A percentile compares a stretch with the other conserved stretches of the same genome.
These are phyloP conservation scores for Fraxinus cuspidata DNA, from an alignment of 257 asterid genomes.

Conservation along the genomic window DNA sequence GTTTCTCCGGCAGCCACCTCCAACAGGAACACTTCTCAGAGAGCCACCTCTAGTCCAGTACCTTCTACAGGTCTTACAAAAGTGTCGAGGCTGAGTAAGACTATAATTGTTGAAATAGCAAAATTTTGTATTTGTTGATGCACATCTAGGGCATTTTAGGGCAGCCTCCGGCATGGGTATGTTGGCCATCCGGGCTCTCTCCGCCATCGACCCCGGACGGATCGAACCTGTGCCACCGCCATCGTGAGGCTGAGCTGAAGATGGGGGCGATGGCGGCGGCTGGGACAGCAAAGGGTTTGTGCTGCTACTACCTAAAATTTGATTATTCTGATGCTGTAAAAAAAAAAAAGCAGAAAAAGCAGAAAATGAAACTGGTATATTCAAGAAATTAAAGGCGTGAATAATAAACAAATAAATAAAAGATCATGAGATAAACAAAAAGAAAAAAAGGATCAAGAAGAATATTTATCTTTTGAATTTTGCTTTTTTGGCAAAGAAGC, in stretches of 20 bases:
- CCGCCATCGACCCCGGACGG: constrained; percentile 85
- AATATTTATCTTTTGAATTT: constrained; percentile 57
- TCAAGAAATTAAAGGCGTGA: constrained; percentile 29
- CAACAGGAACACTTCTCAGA: constrained; percentile 75
- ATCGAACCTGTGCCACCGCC: constrained; percentile 44
- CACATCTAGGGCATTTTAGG: constrained; percentile 87
- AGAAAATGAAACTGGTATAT: constrained; percentile 37
- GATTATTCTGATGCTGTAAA: constrained; percentile 45
- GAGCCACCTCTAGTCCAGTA: constrained; percentile 95
- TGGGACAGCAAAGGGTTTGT: constrained; percentile 23
- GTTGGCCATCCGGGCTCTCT: constrained; percentile 83
- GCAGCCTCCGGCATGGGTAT: constrained; percentile 76
- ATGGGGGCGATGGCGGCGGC: constrained; percentile 12
- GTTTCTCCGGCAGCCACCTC: constrained; percentile 82
- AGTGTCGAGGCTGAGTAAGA: constrained; percentile 88
- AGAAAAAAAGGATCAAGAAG: constrained; percentile 24
- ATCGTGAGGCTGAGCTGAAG: constrained; percentile 34
- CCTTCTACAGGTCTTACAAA: constrained; percentile 87
- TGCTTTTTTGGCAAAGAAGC: constrained; percentile 59
- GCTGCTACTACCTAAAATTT: constrained; percentile 27
- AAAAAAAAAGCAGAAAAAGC: constrained; percentile 7
- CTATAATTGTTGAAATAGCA: constrained; percentile 95
- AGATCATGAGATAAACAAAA: constrained; percentile 23
- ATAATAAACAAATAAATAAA: constrained; percentile 16
- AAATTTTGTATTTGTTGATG: constrained; percentile 79